Base-by-base conservation (phyloP, 192 early-diverging fungal genomes). In the Coemansia umbellata region DNA sequence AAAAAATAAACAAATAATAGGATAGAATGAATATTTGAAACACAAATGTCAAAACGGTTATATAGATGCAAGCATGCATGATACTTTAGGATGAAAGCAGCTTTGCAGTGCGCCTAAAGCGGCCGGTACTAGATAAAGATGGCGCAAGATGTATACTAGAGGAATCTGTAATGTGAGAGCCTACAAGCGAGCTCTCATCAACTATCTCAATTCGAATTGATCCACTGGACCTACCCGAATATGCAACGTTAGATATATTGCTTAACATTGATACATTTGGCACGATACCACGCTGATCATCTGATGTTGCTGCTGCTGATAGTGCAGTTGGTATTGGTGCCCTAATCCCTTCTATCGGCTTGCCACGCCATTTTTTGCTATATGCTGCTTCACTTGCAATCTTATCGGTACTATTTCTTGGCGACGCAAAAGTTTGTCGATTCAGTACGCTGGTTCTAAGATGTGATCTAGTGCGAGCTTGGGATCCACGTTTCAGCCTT, bases 41-140 rank as follows among this genome's bases (percentile, higher is more conserved):
- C n/a, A n/a, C n/a, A n/a, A n/a, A n/a, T n/a, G n/a, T n/a, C n/a
- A n/a, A n/a, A n/a, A n/a, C n/a, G n/a, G n/a, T n/a, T n/a, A n/a
- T n/a, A n/a, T n/a, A n/a, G n/a, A n/a, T n/a, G n/a, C n/a, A n/a
- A n/a, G n/a, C n/a, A n/a, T n/a, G n/a, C n/a, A n/a, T n/a, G n/a
- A n/a, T n/a, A n/a, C n/a, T n/a, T n/a, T n/a, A n/a, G n/a, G n/a
- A n/a, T n/a, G n/a, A n/a, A n/a, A 75, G 55, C 21, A 69, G 39
- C 45, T 65, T 75, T 35, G 65, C 55, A 2, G 66, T 64, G 27
- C 72, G 72, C 44, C 57, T 40, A 53, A 75, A 75, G 33, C 72
- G 60, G 21, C 40, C 42, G n/a, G 65, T 56, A 31, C 40, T 57
- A n/a, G 61, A 58, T 1, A 57, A 18, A 8, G 39, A 39, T 15